These are phyloP conservation scores for Euphorbia lathyris DNA, from an alignment of 345 rosid genomes.

Conservation along the genomic window DNA sequence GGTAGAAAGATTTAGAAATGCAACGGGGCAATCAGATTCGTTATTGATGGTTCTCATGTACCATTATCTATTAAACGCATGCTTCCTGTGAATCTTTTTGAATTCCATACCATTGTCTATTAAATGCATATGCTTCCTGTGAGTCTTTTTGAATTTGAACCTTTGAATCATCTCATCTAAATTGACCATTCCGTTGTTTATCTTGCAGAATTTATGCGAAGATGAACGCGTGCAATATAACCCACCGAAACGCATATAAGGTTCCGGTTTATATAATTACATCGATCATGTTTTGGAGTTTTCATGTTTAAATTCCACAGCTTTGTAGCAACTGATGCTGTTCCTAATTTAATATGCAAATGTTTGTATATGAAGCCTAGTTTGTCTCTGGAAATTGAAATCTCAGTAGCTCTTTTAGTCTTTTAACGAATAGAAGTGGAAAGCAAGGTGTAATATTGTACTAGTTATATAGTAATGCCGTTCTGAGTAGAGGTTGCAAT, in stretches of 20 bases:
- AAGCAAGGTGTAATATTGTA: background rate
- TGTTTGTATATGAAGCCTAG: background rate
- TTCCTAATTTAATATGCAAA: no score
- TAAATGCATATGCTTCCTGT: background rate
- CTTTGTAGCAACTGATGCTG: background rate
- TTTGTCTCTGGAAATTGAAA: background rate
- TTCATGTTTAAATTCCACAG: background rate
- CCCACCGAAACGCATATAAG: constrained; percentile 62
- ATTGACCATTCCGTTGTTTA: background rate
- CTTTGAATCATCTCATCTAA: background rate
- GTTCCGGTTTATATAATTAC: background rate
- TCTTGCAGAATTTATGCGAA: constrained; percentile 67
- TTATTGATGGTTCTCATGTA: background rate
- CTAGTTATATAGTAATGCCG: no score
- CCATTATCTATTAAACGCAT: background rate
- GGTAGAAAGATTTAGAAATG: background rate
- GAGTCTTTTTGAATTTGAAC: background rate
- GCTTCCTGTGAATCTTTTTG: background rate
- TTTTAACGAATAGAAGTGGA: background rate
- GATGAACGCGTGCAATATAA: constrained; percentile 73
- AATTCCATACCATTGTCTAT: background rate
- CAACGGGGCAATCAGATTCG: background rate
- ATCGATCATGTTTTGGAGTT: background rate
- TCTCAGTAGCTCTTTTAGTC: background rate
- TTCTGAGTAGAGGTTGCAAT: no score